phyloP scores from a whole-genome alignment of 2,329 filamentous ascomycete genomes.

The Dothiorella sarmentorum region DNA sequence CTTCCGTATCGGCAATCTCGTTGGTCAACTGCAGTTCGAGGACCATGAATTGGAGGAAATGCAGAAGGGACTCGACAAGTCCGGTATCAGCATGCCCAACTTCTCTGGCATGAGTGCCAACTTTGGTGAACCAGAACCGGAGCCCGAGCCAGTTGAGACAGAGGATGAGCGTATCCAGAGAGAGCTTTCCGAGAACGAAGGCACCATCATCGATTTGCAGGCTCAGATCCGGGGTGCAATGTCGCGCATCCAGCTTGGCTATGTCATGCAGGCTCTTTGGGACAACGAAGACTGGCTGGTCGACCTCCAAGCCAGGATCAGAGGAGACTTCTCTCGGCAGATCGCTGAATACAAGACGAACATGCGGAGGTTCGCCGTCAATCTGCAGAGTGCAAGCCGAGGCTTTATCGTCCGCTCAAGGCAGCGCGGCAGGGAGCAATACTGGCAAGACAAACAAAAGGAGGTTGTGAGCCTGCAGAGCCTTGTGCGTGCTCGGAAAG shows the following conservation, averaged over 20 bases:
- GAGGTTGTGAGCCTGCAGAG: constrained; percentile 79
- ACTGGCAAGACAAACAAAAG: constrained; percentile 67
- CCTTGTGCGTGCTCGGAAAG: constrained; percentile 66
- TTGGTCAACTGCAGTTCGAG: constrained; percentile 95
- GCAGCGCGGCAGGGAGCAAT: constrained; percentile 59
- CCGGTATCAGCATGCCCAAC: constrained; percentile 92
- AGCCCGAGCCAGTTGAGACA: constrained; percentile 69
- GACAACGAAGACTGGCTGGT: constrained; percentile 73
- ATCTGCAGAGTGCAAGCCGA: constrained; percentile 74
- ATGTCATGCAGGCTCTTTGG: constrained; percentile 87
- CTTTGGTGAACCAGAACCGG: constrained; percentile 78
- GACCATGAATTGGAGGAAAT: constrained; percentile 96
- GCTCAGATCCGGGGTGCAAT: constrained; percentile 80
- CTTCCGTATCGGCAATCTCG: constrained; percentile 93
- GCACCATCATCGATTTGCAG: constrained; percentile 73
- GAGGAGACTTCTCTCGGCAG: constrained; percentile 83
- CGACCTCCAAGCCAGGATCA: constrained; percentile 80
- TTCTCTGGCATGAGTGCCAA: constrained; percentile 97
- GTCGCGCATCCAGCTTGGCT: constrained; percentile 70
- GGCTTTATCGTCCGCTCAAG: constrained; percentile 70
- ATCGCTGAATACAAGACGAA: constrained; percentile 75
- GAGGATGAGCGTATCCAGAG: constrained; percentile 85
- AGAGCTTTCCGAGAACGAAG: constrained; percentile 75
- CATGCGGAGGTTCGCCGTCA: constrained; percentile 77
- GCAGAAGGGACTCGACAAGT: constrained; percentile 93